Conservation (phyloP, 176 grass and related monocot genomes). For the Poa pratensis region DNA sequence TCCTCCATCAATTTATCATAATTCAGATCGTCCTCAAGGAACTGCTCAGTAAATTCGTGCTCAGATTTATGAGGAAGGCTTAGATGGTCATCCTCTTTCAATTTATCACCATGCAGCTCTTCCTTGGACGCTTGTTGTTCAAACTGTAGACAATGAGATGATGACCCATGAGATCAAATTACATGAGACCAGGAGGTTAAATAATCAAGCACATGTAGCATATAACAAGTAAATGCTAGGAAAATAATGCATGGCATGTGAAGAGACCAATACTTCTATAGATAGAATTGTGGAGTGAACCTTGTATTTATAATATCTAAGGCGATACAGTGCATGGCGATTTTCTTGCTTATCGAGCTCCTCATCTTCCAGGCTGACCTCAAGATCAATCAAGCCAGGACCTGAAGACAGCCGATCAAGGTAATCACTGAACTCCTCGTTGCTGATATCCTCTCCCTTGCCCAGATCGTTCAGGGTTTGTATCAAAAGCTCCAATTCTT, state of each 20-base stretch:
- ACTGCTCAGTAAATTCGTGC: not conserved
- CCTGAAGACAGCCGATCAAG: not conserved
- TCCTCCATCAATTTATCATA: not conserved
- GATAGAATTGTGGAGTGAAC: not conserved
- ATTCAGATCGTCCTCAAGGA: not conserved
- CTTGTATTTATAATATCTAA: conserved; percentile 21
- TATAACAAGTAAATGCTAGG: not conserved
- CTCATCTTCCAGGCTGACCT: not conserved
- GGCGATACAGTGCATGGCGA: not conserved
- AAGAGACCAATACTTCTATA: not conserved
- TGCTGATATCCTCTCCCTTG: conserved; percentile 18
- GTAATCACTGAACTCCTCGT: not conserved
- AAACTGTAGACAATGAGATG: conserved; percentile 6
- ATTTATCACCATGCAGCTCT: not conserved
- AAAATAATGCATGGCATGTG: not conserved
- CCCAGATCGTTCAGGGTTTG: conserved; percentile 1
- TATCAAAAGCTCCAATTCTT: not conserved
- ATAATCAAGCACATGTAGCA: not conserved
- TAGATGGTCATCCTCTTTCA: not conserved
- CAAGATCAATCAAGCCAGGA: not conserved
- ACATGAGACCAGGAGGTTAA: not conserved
- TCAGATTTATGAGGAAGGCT: not conserved
- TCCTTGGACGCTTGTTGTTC: not conserved
- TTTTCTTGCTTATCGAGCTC: not conserved
- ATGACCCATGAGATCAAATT: not conserved